A percentile compares a stretch with the other conserved stretches of the same genome.
Evolutionary conservation across 495 filamentous ascomycete species (phyloP).

Genomic region (Trichoderma virens): DNA sequence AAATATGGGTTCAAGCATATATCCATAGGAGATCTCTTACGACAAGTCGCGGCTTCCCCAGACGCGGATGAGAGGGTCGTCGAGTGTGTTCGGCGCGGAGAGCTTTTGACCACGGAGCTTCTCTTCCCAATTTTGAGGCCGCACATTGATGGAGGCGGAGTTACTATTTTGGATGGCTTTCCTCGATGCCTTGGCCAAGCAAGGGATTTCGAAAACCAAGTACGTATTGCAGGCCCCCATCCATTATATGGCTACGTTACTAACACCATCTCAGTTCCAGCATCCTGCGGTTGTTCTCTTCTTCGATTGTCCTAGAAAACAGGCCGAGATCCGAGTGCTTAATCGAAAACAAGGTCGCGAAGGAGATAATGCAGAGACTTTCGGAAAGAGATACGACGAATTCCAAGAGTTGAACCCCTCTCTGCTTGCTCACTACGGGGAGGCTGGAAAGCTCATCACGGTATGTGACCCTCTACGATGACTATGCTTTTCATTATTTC

Average conservation of each 20-base stretch:
- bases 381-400: neutral
- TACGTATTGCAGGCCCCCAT: neutral
- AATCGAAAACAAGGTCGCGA: neutral
- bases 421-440: neutral
- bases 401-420: neutral
- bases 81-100: neutral
- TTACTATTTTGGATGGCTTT: neutral
- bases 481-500: neutral
- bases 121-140: neutral
- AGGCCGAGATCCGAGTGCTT: neutral
- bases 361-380: neutral
- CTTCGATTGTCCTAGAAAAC: neutral
- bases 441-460: neutral
- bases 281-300: neutral
- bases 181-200: neutral
- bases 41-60: slow-evolving; percentile 8
- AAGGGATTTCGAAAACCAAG: neutral
- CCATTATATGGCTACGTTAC: neutral
- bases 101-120: neutral
- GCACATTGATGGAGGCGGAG: neutral
- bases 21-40: slow-evolving; percentile 33
- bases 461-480: neutral
- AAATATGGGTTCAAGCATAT: slow-evolving; percentile 28
- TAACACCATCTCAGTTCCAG: neutral
- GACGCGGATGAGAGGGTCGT: neutral